phyloP scores from a whole-genome alignment of 176 grass and related monocot genomes.

The Aegilops longissima region DNA sequence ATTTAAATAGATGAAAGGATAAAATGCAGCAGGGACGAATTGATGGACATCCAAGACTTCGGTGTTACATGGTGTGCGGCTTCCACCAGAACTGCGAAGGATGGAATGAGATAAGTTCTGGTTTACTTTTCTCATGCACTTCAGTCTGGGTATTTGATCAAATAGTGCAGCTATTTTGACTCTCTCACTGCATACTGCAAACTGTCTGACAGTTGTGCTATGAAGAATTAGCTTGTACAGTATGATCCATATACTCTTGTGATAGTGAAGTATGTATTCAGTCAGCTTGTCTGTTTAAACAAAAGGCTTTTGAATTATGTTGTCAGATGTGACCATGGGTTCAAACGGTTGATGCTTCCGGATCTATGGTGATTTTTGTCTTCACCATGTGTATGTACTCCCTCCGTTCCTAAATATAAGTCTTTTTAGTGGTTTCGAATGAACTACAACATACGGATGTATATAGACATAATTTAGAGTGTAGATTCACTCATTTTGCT shows the following conservation, averaged over 20 bases:
- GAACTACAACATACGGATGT: no score
- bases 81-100: slow-evolving; percentile 5
- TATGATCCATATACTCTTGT: neutral
- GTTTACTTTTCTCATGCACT: neutral
- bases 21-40: slow-evolving; percentile 67
- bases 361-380: neutral
- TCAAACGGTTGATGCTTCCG: neutral
- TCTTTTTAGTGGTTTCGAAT: no score
- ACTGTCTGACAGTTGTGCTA: neutral
- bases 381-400: neutral
- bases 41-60: slow-evolving; percentile 54
- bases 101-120: neutral
- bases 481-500: no score
- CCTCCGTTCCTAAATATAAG: no score
- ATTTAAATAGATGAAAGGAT: slow-evolving; percentile 72
- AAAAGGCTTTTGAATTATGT: neutral
- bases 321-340: neutral
- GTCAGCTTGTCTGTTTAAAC: neutral
- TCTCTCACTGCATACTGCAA: neutral
- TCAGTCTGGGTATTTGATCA: neutral
- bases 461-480: no score
- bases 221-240: neutral
- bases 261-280: neutral
- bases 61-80: neutral
- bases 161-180: neutral